Conservation (phyloP, 2,329 filamentous ascomycete genomes). For the Pestalotiopsis sp. region DNA sequence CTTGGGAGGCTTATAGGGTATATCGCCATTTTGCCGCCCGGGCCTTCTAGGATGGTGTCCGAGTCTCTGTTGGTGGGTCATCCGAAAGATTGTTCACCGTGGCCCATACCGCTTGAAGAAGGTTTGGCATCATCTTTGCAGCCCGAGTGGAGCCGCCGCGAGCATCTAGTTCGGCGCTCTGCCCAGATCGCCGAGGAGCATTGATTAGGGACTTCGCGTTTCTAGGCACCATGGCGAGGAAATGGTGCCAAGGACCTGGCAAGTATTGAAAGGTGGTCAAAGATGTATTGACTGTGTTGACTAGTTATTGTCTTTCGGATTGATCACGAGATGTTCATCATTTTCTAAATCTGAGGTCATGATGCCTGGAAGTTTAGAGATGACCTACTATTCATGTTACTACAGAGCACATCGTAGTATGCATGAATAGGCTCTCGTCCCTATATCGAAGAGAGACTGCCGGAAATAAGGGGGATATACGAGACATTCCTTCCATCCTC, state of each 20-base stretch:
- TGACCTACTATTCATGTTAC: too few relatives aligned
- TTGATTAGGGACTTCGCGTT: background rate
- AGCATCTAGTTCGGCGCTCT: background rate
- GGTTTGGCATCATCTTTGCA: constrained; percentile 7
- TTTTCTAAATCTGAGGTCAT: too few relatives aligned
- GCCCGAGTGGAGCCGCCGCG: background rate
- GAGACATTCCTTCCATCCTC: background rate
- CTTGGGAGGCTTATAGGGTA: background rate
- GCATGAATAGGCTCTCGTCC: background rate
- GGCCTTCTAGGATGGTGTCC: background rate
- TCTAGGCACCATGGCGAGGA: background rate
- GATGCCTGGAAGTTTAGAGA: too few relatives aligned
- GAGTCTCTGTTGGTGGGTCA: background rate
- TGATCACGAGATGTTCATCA: too few relatives aligned
- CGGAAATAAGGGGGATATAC: background rate
- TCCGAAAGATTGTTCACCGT: background rate
- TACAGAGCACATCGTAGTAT: too few relatives aligned
- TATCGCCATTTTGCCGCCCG: background rate
- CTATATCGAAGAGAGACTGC: background rate
- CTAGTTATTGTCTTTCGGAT: background rate
- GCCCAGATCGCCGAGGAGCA: background rate
- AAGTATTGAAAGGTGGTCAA: background rate
- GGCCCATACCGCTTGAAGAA: constrained; percentile 2
- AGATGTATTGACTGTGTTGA: background rate
- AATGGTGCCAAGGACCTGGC: background rate